A percentile compares a stretch with the other conserved stretches of the same genome.
Evolutionary conservation across 495 filamentous ascomycete species (phyloP).

Genomic region (Hypoxylon subgilvum): DNA sequence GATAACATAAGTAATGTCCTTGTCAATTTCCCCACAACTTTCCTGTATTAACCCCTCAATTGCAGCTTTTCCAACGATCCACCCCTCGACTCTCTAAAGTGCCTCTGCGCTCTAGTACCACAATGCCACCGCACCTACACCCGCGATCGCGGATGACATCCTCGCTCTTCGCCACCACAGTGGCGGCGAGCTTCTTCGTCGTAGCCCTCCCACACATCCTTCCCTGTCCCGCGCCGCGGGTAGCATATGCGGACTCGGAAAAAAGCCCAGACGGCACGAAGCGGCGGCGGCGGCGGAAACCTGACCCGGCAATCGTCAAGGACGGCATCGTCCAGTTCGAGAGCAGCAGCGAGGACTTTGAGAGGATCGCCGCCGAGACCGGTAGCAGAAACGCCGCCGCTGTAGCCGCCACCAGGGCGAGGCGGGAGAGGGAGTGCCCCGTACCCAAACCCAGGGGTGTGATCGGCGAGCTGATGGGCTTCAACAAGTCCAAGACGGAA

Average conservation of each 20-base stretch:
- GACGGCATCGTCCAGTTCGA: slow-evolving; percentile 49
- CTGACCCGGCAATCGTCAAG: slow-evolving; percentile 39
- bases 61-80: slow-evolving; percentile 4
- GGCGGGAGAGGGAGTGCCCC: slow-evolving; percentile 67
- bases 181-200: slow-evolving; percentile 86
- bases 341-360: slow-evolving; percentile 18
- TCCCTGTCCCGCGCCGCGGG: slow-evolving; percentile 85
- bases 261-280: slow-evolving; percentile 58
- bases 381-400: background rate
- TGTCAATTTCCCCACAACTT: background rate
- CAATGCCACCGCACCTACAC: slow-evolving; percentile 90
- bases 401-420: slow-evolving; percentile 34
- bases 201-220: slow-evolving; percentile 91
- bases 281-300: slow-evolving; percentile 46
- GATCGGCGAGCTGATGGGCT: slow-evolving; percentile 75
- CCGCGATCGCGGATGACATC: slow-evolving; percentile 88
- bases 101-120: slow-evolving; percentile 12
- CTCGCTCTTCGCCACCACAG: slow-evolving; percentile 92
- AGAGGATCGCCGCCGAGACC: slow-evolving; percentile 18
- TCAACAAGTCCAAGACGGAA: slow-evolving; percentile 48
- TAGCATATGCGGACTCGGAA: slow-evolving; percentile 73
- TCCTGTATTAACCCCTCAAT: slow-evolving; percentile 23
- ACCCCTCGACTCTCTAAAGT: slow-evolving; percentile 3
- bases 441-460: slow-evolving; percentile 82
- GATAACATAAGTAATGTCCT: slow-evolving; percentile 16